Evolutionary conservation across 352 stramenopile genomes (phyloP).

Genomic region (Phytophthora multivora): DNA sequence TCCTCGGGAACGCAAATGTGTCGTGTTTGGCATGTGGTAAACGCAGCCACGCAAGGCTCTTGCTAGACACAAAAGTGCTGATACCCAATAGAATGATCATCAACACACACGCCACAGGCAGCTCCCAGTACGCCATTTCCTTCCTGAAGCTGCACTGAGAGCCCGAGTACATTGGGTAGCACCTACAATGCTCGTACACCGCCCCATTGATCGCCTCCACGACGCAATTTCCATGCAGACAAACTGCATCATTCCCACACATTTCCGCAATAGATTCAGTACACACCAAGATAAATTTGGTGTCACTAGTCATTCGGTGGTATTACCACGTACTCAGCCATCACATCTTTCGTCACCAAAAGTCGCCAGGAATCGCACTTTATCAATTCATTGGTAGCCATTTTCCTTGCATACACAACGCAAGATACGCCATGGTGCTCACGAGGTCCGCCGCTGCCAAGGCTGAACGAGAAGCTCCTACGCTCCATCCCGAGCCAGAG

Average conservation of each 20-base stretch:
- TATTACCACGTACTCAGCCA: slow-evolving; percentile 18
- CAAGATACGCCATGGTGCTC: slow-evolving; percentile 31
- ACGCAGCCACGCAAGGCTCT: slow-evolving; percentile 32
- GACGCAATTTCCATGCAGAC: slow-evolving; percentile 57
- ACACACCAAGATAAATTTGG: background rate
- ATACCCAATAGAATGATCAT: slow-evolving; percentile 46
- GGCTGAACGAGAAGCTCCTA: slow-evolving; percentile 4
- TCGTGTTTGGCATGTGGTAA: slow-evolving; percentile 40
- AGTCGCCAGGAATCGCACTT: background rate
- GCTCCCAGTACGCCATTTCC: slow-evolving; percentile 54
- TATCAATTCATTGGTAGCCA: slow-evolving; percentile 10
- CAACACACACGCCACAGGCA: slow-evolving; percentile 46
- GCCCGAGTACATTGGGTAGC: slow-evolving; percentile 51
- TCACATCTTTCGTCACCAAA: slow-evolving; percentile 22
- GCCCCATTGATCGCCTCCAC: slow-evolving; percentile 18
- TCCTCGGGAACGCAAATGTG: slow-evolving; percentile 56
- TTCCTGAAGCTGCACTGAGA: slow-evolving; percentile 50
- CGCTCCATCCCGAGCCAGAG: slow-evolving; percentile 1
- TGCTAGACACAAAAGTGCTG: slow-evolving; percentile 33
- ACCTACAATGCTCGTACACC: slow-evolving; percentile 39
- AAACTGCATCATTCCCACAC: slow-evolving; percentile 50
- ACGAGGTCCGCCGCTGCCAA: slow-evolving; percentile 26
- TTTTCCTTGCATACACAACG: slow-evolving; percentile 4
- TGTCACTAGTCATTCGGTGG: slow-evolving; percentile 6
- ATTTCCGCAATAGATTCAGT: slow-evolving; percentile 24